These are phyloP conservation scores for Apiotrichum brassicae DNA, from an alignment of 1,284 basidiomycete genomes.

Conservation along the genomic window DNA sequence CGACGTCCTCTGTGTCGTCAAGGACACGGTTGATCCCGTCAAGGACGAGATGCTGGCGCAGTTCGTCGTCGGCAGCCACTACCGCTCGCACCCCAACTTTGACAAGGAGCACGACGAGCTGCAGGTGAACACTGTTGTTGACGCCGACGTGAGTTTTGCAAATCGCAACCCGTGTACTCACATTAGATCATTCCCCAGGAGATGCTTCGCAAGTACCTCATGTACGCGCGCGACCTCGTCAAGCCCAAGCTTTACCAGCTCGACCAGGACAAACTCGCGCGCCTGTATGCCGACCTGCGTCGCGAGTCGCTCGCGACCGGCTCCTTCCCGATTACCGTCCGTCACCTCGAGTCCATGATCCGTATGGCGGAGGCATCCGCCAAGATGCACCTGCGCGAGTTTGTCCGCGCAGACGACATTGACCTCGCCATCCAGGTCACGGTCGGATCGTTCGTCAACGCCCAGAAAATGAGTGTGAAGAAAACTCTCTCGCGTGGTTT, in stretches of 20 bases:
- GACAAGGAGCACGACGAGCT: constrained; percentile 76
- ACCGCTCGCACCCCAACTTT: constrained; percentile 90
- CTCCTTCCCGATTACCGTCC: constrained; percentile 95
- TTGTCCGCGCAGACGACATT: constrained; percentile 91
- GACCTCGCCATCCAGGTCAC: constrained; percentile 95
- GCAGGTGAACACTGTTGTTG: constrained; percentile 77
- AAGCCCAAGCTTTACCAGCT: constrained; percentile 87
- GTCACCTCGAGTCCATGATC: constrained; percentile 98
- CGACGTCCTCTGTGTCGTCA: constrained; percentile 96
- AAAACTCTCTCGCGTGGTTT: constrained; percentile 94
- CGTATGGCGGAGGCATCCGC: constrained; percentile 98
- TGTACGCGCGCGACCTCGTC: constrained; percentile 93
- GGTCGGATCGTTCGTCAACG: constrained; percentile 87
- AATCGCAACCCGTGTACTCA: too few relatives aligned
- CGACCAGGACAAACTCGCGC: constrained; percentile 90
- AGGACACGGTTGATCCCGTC: constrained; percentile 93
- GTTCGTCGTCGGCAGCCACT: constrained; percentile 94
- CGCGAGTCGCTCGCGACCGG: constrained; percentile 94
- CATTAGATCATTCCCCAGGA: constrained; percentile 93
- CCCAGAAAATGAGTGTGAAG: constrained; percentile 98
- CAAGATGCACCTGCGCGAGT: constrained; percentile 96
- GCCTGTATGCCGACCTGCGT: constrained; percentile 93
- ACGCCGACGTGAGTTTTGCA: constrained; percentile 83
- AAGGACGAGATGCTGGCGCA: constrained; percentile 93
- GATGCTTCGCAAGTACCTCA: constrained; percentile 95